A percentile compares a stretch with the other conserved stretches of the same genome.
These are phyloP conservation scores for Diaporthe vaccinii DNA, from an alignment of 2,329 filamentous ascomycete species.

Conservation along the genomic window DNA sequence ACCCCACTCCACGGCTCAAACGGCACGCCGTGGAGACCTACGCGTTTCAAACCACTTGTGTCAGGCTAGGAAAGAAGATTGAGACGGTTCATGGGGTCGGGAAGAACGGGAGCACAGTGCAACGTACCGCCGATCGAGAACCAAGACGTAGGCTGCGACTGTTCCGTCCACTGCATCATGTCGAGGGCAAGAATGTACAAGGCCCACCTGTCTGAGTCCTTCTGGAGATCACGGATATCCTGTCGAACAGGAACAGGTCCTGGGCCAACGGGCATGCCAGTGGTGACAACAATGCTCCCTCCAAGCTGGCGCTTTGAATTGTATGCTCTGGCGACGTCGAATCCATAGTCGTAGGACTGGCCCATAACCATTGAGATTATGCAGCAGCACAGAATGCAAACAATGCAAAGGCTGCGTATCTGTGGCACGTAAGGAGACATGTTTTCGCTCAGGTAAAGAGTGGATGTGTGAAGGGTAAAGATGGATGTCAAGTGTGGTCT, in stretches of 20 bases:
- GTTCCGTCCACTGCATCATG: constrained; percentile 77
- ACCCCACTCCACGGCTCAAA: constrained; percentile 68
- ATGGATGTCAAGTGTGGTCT: not conserved
- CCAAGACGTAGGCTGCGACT: constrained; percentile 76
- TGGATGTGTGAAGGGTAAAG: not conserved
- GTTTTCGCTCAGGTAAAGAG: not conserved
- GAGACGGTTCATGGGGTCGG: constrained; percentile 5
- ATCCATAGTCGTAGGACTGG: constrained; percentile 66
- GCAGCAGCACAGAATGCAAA: constrained; percentile 38
- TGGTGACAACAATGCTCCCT: constrained; percentile 56
- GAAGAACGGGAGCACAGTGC: constrained; percentile 15
- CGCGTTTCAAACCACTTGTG: not conserved
- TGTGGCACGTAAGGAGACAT: constrained; percentile 23
- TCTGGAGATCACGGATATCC: constrained; percentile 77
- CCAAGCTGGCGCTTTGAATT: constrained; percentile 54
- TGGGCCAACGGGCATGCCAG: constrained; percentile 53
- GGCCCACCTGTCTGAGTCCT: constrained; percentile 78
- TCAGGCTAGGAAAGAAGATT: constrained; percentile 36
- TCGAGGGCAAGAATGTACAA: constrained; percentile 82
- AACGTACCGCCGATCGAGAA: constrained; percentile 81
- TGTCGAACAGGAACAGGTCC: constrained; percentile 62
- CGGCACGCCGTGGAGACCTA: constrained; percentile 86
- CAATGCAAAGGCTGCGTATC: not conserved
- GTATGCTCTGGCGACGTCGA: constrained; percentile 55
- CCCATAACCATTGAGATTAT: constrained; percentile 38